Evolutionary conservation across 106 monocot genomes (phyloP).

Genomic region (Dendrobium officinale): DNA sequence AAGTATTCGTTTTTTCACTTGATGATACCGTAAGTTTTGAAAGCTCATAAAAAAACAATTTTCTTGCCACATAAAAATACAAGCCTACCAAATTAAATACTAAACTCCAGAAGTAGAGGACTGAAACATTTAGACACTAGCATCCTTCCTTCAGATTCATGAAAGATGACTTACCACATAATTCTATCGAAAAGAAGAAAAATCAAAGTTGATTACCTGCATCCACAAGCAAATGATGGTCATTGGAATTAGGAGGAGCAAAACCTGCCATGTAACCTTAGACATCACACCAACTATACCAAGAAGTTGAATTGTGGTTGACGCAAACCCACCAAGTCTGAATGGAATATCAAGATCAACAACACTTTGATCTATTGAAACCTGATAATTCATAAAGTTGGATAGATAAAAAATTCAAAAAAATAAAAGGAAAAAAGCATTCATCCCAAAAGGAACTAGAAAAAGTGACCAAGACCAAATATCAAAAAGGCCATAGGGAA

Average conservation of each 20-base stretch:
- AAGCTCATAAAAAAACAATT: not conserved
- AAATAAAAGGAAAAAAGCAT: not conserved
- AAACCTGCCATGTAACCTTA: slow-evolving; percentile 90
- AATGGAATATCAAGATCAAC: slow-evolving; percentile 97
- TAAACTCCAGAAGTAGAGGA: not conserved
- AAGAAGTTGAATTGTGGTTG: slow-evolving; percentile 92
- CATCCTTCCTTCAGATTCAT: not conserved
- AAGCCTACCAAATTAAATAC: not conserved
- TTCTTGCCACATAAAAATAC: not conserved
- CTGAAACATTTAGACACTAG: not conserved
- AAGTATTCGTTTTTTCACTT: not conserved
- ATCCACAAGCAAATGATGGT: slow-evolving; percentile 89
- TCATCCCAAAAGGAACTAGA: not conserved
- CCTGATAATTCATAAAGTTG: slow-evolving; percentile 47
- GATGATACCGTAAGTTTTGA: not conserved
- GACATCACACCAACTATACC: slow-evolving; percentile 92
- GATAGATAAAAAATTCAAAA: not conserved
- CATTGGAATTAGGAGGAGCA: slow-evolving; percentile 83
- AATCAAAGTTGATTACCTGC: slow-evolving; percentile 57
- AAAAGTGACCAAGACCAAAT: not conserved
- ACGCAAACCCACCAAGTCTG: slow-evolving; percentile 87
- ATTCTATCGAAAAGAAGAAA: not conserved
- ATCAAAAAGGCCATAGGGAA: slow-evolving; percentile 1
- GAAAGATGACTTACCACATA: not conserved
- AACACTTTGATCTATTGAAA: slow-evolving; percentile 99